A percentile compares a stretch with the other conserved stretches of the same genome.
phyloP scores from a whole-genome alignment of 2,329 filamentous ascomycete species.

The Fusarium fracticaudum region DNA sequence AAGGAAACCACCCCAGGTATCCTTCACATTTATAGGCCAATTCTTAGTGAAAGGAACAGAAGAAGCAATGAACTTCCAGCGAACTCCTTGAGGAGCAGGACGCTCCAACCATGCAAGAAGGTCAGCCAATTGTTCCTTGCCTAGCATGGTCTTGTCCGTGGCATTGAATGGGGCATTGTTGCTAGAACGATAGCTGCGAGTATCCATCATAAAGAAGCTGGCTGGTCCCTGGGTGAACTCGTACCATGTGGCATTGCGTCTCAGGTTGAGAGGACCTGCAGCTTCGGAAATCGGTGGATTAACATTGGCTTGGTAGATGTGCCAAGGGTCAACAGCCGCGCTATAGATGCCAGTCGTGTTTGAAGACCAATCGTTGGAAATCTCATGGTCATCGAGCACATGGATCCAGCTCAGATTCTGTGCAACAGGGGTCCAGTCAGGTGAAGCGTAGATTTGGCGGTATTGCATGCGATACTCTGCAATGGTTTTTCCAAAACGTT shows the following conservation, averaged over 20 bases:
- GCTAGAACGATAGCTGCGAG: constrained; percentile 83
- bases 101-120: constrained; percentile 79
- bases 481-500: constrained; percentile 74
- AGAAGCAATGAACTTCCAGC: constrained; percentile 93
- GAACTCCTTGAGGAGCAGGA: constrained; percentile 78
- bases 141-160: constrained; percentile 86
- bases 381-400: constrained; percentile 96
- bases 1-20: constrained; percentile 96
- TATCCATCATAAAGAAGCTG: constrained; percentile 95
- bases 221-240: constrained; percentile 90
- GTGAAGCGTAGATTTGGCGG: constrained; percentile 93
- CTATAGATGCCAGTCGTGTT: constrained; percentile 84
- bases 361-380: constrained; percentile 89
- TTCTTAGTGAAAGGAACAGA: constrained; percentile 98
- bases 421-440: constrained; percentile 82
- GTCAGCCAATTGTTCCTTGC: constrained; percentile 79
- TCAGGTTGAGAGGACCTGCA: constrained; percentile 52
- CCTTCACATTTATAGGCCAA: constrained; percentile 86
- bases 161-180: constrained; percentile 68
- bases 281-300: constrained; percentile 79
- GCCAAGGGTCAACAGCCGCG: constrained; percentile 84
- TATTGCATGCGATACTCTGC: constrained; percentile 92
- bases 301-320: constrained; percentile 82
- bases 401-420: constrained; percentile 96
- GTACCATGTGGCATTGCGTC: constrained; percentile 79